These are phyloP conservation scores for Rhizomucor pusillus DNA, from an alignment of 371 early-diverging fungal genomes.

Conservation along the genomic window DNA sequence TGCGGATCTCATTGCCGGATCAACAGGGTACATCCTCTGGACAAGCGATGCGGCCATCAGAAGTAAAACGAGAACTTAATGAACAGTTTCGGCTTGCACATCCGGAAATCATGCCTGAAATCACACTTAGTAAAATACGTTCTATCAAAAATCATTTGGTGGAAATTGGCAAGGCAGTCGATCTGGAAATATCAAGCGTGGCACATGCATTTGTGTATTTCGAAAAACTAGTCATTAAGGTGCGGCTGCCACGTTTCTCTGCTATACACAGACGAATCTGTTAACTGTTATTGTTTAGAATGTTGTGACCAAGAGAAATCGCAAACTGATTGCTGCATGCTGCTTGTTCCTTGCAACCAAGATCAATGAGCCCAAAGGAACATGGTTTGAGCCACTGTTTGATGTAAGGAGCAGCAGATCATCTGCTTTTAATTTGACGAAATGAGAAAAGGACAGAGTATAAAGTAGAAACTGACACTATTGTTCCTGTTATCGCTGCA, in stretches of 20 bases:
- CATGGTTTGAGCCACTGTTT: slow-evolving; percentile 33
- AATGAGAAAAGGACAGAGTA: not conserved
- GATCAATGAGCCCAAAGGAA: slow-evolving; percentile 83
- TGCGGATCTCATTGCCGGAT: not conserved
- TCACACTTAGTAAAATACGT: slow-evolving; percentile 81
- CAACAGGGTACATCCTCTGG: slow-evolving; percentile 66
- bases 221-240: slow-evolving; percentile 86
- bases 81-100: slow-evolving; percentile 77
- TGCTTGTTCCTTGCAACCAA: slow-evolving; percentile 81
- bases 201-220: slow-evolving; percentile 90
- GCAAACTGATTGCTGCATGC: slow-evolving; percentile 76
- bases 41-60: slow-evolving; percentile 54
- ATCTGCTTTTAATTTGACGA: not conserved
- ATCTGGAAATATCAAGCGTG: slow-evolving; percentile 88
- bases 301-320: slow-evolving; percentile 73
- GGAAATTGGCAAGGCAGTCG: slow-evolving; percentile 38
- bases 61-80: slow-evolving; percentile 66
- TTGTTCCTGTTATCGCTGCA: slow-evolving; percentile 1
- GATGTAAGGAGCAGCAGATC: slow-evolving; percentile 22
- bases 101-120: slow-evolving; percentile 67
- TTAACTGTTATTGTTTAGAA: slow-evolving; percentile 28
- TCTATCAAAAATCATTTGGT: slow-evolving; percentile 68
- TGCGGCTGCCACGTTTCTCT: too few species aligned
- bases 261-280: too few species aligned
- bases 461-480: not conserved